Percentiles rank a stretch among this genome's conserved stretches.
Evolutionary conservation across 768 basidiomycete species (phyloP).

Genomic region (Boletus tylopilopsis): DNA sequence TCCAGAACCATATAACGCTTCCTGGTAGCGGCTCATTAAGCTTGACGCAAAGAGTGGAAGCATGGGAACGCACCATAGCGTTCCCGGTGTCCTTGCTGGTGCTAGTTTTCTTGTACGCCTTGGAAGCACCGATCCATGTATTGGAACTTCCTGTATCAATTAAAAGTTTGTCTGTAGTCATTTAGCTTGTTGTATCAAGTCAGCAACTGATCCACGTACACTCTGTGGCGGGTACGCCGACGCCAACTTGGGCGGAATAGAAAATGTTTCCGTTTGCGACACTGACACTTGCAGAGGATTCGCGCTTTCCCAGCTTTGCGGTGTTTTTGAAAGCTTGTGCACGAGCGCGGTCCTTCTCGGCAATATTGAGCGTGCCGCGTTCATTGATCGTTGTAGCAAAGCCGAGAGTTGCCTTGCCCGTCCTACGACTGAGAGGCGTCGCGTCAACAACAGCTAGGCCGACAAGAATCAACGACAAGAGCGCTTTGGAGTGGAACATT

Average conservation of each 20-base stretch:
- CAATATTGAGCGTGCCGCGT: slow-evolving; percentile 7
- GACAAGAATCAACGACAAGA: not conserved
- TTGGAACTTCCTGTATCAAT: slow-evolving; percentile 29
- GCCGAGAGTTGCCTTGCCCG: slow-evolving; percentile 2
- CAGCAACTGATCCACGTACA: slow-evolving; percentile 2
- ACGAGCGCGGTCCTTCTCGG: slow-evolving; percentile 13
- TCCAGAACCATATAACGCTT: slow-evolving; percentile 3
- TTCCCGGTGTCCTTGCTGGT: slow-evolving; percentile 26
- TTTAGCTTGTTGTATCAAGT: not conserved
- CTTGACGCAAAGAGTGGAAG: not conserved
- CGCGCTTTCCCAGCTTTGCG: slow-evolving; percentile 26
- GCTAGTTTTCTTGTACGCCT: slow-evolving; percentile 23
- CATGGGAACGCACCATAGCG: not conserved
- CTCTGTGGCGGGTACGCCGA: slow-evolving; percentile 19
- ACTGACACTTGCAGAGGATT: not conserved
- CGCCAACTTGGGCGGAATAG: slow-evolving; percentile 26
- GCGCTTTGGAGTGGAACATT: not conserved
- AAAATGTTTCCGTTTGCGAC: slow-evolving; percentile 18
- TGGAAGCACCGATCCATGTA: slow-evolving; percentile 28
- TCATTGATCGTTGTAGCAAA: slow-evolving; percentile 12
- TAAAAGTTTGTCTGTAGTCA: slow-evolving; percentile 21
- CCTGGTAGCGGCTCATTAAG: not conserved
- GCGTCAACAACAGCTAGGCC: not conserved
- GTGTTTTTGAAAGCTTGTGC: slow-evolving; percentile 10
- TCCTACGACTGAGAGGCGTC: not conserved